A percentile compares a stretch with the other conserved stretches of the same genome.
Evolutionary conservation across 1,284 basidiomycete species (phyloP).

Genomic region (Hortiboletus rubellus): DNA sequence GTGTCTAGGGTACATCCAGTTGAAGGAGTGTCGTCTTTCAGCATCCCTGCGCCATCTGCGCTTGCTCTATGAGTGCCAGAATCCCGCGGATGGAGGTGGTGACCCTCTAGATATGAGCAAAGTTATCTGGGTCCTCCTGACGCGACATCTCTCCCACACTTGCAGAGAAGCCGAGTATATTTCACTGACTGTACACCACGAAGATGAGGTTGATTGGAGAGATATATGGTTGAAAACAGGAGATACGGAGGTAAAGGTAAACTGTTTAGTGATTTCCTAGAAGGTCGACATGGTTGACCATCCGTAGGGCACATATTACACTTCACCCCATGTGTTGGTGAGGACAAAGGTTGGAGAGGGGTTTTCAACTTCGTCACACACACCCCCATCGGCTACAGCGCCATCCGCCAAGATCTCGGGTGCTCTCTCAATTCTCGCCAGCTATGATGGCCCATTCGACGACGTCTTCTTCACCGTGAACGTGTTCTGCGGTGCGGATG

Average conservation of each 20-base stretch:
- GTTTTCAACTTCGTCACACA: background rate
- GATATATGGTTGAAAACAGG: constrained; percentile 24
- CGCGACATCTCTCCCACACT: constrained; percentile 69
- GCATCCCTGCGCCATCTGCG: constrained; percentile 40
- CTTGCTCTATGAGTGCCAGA: constrained; percentile 32
- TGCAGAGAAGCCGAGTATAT: constrained; percentile 66
- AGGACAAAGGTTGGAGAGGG: constrained; percentile 16
- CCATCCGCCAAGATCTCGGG: constrained; percentile 34
- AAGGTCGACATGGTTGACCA: constrained; percentile 2
- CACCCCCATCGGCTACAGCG: background rate
- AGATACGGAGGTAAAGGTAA: constrained; percentile 40
- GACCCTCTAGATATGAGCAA: constrained; percentile 9
- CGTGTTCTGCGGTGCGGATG: constrained; percentile 48
- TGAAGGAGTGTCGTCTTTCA: constrained; percentile 10
- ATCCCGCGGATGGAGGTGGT: background rate
- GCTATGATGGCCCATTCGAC: constrained; percentile 61
- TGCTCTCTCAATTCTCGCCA: constrained; percentile 54
- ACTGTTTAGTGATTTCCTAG: constrained; percentile 6
- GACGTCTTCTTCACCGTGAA: constrained; percentile 67
- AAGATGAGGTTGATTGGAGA: constrained; percentile 38
- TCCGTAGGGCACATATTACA: constrained; percentile 70
- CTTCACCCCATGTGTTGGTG: constrained; percentile 76
- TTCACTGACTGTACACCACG: constrained; percentile 59
- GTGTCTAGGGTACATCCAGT: background rate
- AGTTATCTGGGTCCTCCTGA: constrained; percentile 79